Percentiles rank a stretch among this genome's conserved stretches.
phyloP scores from a whole-genome alignment of 2,329 filamentous ascomycete species.

The Neoarthrinium moseri region DNA sequence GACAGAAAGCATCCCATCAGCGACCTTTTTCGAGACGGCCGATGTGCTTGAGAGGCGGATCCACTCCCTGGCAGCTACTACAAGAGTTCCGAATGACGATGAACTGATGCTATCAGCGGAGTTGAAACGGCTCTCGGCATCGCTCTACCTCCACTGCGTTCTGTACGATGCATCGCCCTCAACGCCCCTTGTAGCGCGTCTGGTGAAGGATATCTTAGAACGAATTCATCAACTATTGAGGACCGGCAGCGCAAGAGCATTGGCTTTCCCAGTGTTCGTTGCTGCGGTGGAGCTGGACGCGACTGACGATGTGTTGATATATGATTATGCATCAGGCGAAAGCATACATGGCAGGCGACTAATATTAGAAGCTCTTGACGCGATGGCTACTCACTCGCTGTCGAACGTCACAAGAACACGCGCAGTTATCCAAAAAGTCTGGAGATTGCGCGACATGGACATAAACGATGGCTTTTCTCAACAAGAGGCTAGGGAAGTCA shows the following conservation, averaged over 20 bases:
- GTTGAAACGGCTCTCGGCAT: conserved; percentile 40
- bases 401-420: conserved; percentile 41
- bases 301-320: conserved; percentile 32
- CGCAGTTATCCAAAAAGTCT: conserved; percentile 45
- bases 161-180: conserved; percentile 39
- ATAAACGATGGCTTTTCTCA: conserved; percentile 6
- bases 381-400: conserved; percentile 38
- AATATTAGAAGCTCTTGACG: conserved; percentile 36
- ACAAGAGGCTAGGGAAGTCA: neutral
- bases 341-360: conserved; percentile 33
- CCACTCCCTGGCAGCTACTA: conserved; percentile 16
- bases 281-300: conserved; percentile 38
- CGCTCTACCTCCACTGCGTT: conserved; percentile 44
- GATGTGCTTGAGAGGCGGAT: conserved; percentile 31
- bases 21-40: conserved; percentile 31
- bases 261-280: conserved; percentile 42
- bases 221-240: conserved; percentile 31
- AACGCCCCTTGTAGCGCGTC: conserved; percentile 23
- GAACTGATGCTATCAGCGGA: conserved; percentile 34
- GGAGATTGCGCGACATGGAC: conserved; percentile 39
- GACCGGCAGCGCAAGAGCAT: conserved; percentile 28
- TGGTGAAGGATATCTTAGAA: conserved; percentile 33
- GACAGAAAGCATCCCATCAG: conserved; percentile 26
- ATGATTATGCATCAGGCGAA: conserved; percentile 15
- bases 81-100: conserved; percentile 22